These are phyloP conservation scores for Starmerella geochares DNA, from an alignment of 805 yeast genomes.

Conservation along the genomic window DNA sequence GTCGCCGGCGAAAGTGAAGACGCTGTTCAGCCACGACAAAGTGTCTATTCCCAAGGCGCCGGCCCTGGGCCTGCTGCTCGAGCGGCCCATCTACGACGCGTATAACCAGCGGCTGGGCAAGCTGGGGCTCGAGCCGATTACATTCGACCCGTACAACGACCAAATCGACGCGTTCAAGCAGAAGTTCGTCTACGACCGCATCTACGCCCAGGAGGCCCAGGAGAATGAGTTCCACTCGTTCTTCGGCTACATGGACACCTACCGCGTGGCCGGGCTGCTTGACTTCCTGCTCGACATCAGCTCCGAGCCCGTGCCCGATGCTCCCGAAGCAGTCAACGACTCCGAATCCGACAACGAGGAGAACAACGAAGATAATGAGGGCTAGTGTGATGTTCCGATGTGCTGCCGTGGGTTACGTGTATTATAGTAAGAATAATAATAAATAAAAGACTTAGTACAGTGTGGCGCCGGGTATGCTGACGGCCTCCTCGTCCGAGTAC, in stretches of 20 bases:
- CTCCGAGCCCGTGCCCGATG: slow-evolving; percentile 10
- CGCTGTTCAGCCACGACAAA: slow-evolving; percentile 63
- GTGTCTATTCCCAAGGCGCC: slow-evolving; percentile 96
- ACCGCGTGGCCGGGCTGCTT: slow-evolving; percentile 53
- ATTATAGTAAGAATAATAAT: background rate
- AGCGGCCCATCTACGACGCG: slow-evolving; percentile 82
- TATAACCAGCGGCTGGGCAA: slow-evolving; percentile 62
- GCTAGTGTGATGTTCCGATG: too few species aligned
- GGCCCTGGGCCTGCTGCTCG: slow-evolving; percentile 80
- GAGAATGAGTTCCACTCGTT: slow-evolving; percentile 86
- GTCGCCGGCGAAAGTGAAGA: slow-evolving; percentile 62
- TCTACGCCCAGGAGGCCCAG: slow-evolving; percentile 77
- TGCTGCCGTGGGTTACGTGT: too few species aligned
- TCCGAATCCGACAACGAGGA: slow-evolving; percentile 30
- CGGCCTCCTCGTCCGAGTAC: slow-evolving; percentile 6
- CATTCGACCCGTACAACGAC: slow-evolving; percentile 51
- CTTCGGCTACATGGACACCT: slow-evolving; percentile 80
- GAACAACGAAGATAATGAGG: slow-evolving; percentile 6
- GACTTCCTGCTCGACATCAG: slow-evolving; percentile 39
- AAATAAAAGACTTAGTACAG: background rate
- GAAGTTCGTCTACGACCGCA: slow-evolving; percentile 82
- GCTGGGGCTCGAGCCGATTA: slow-evolving; percentile 67
- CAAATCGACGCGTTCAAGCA: slow-evolving; percentile 80
- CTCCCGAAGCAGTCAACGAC: slow-evolving; percentile 27
- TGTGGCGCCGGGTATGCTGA: background rate